Evolutionary conservation across 2,329 filamentous ascomycete genomes (phyloP), one percentile per base, ranked within the genome.

Genomic region (Penicillium sp.): DNA sequence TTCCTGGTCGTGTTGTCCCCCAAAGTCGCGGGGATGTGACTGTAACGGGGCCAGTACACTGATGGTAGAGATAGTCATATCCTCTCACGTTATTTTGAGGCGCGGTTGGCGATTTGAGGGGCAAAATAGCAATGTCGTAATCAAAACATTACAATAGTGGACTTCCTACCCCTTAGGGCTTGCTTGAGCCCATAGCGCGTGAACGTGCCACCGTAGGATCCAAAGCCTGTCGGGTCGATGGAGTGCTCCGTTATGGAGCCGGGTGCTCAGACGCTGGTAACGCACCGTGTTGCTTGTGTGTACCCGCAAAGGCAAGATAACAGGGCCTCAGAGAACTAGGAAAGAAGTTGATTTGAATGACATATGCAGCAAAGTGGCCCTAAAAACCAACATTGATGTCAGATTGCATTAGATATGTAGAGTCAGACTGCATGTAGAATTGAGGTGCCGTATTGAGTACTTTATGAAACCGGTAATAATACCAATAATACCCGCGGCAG

Each of bases 191-290:
- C 55, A 51, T 44, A 52, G 49, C 31, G 49, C 49, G 49, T 35
- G 49, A 61, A 55, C 54, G 59, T 61, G 59, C 58, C 58, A 56
- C 53, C 40, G 56, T 50, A 49, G 56, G 55, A 54, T 49, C 43
- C 54, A 51, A 51, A 43, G 51, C 41, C 52, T 53, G 49, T 47
- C 43, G 45, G 54, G 25, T 54, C 35, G 51, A 52, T 57, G 54
- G 54, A 48, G 54, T 51, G 26, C 49, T 54, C 54, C 51, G 51
- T 48, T 54, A 57, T 57, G 54, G 51, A 54, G 45, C 41, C 51
- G 40, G 51, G 44, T 49, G 54, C 48, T 56, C 54, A 56, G 54
- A 56, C 54, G 26, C 42, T 55, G 53, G 42, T 53, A 55, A 48
- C 49, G 45, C 53, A 51, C 40, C 40, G 46, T 27, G 46, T 40